Conservation (phyloP, 2,329 filamentous ascomycete genomes). For the Albifimbria verrucaria region DNA sequence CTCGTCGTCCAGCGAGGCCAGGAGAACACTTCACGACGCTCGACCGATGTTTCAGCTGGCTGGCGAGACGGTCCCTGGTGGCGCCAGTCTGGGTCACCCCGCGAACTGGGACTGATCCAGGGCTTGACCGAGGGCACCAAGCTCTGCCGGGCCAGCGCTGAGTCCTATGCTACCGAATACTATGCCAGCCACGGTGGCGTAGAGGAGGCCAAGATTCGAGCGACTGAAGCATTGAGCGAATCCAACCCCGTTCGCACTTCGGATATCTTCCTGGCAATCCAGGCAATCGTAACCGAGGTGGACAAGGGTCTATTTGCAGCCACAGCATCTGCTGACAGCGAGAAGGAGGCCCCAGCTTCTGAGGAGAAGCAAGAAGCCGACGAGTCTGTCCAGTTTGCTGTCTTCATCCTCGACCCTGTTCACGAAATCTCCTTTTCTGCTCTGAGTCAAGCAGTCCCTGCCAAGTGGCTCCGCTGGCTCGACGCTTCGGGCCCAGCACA, state of each 20-base stretch:
- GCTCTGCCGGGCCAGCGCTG: conserved; percentile 82
- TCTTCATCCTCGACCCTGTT: conserved; percentile 82
- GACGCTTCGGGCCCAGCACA: conserved; percentile 66
- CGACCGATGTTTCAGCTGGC: conserved; percentile 57
- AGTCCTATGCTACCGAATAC: conserved; percentile 83
- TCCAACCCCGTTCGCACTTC: conserved; percentile 87
- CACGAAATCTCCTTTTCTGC: conserved; percentile 86
- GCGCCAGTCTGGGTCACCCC: conserved; percentile 66
- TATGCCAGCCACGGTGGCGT: conserved; percentile 75
- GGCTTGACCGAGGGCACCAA: conserved; percentile 87
- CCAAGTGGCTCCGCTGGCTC: conserved; percentile 87
- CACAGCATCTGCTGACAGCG: conserved; percentile 48
- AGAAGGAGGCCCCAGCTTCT: conserved; percentile 51
- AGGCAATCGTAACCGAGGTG: conserved; percentile 69
- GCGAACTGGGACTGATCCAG: conserved; percentile 75
- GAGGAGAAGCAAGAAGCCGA: conserved; percentile 52
- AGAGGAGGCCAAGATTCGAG: conserved; percentile 74
- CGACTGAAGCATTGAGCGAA: conserved; percentile 75
- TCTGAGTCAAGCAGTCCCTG: conserved; percentile 78
- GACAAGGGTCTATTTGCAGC: conserved; percentile 67
- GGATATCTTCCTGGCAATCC: conserved; percentile 93
- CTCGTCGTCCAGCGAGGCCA: conserved; percentile 91
- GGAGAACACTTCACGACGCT: conserved; percentile 70
- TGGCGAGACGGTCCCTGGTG: conserved; percentile 98
- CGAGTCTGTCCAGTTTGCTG: conserved; percentile 67